These are phyloP conservation scores for Inga laurina DNA, from an alignment of 306 rosid species.

Conservation along the genomic window DNA sequence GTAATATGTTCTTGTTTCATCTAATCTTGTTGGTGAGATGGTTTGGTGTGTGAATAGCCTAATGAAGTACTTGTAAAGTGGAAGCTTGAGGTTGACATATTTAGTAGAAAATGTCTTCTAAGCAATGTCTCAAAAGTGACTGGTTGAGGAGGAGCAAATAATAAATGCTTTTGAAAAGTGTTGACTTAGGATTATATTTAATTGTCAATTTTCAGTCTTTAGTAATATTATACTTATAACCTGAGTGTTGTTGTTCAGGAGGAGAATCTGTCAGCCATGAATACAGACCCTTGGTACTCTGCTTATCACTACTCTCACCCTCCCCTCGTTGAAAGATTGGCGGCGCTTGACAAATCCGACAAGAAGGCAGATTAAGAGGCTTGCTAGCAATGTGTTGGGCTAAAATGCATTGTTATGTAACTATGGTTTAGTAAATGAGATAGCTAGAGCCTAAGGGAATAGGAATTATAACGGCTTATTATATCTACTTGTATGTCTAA, in stretches of 20 bases:
- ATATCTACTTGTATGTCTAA: background rate
- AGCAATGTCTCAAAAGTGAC: too few relatives aligned
- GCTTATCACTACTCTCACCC: constrained; percentile 99
- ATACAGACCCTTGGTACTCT: constrained; percentile 97
- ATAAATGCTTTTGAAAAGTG: too few relatives aligned
- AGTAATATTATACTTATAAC: background rate
- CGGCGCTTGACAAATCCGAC: constrained; percentile 65
- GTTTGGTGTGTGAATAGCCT: too few relatives aligned
- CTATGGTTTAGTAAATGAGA: constrained; percentile 14
- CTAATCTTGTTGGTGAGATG: background rate
- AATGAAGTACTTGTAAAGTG: too few relatives aligned
- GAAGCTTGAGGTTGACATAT: too few relatives aligned
- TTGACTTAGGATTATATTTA: too few relatives aligned
- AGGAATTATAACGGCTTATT: background rate
- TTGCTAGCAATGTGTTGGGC: constrained; percentile 20
- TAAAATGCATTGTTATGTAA: constrained; percentile 23
- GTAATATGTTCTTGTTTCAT: background rate
- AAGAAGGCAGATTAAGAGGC: constrained; percentile 65
- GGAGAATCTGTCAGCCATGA: constrained; percentile 96
- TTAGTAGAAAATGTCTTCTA: too few relatives aligned
- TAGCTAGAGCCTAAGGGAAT: background rate
- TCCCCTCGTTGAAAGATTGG: constrained; percentile 92
- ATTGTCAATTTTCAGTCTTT: too few relatives aligned
- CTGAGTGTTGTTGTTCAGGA: constrained; percentile 52
- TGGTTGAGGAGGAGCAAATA: too few relatives aligned